These are phyloP conservation scores for Hygrocybe coccinea DNA, from an alignment of 768 basidiomycete species.

Conservation along the genomic window DNA sequence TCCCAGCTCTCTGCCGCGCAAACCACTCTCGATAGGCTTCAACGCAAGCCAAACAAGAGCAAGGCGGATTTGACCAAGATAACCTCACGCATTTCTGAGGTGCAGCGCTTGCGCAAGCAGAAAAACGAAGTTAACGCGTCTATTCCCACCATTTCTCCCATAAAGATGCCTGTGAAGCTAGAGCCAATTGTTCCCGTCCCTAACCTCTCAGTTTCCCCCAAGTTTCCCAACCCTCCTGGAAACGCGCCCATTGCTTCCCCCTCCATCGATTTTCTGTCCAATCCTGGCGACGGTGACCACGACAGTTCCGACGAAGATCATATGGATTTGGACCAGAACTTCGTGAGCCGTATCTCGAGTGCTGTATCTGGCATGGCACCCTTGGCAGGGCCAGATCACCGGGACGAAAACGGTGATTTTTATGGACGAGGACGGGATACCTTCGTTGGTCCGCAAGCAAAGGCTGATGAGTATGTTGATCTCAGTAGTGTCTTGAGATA, in stretches of 20 bases:
- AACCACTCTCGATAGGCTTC: slow-evolving; percentile 6
- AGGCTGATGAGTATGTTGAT: slow-evolving; percentile 45
- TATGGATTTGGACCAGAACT: too few relatives aligned
- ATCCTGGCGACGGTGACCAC: too few relatives aligned
- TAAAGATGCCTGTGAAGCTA: neutral
- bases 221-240: too few relatives aligned
- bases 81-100: slow-evolving; percentile 6
- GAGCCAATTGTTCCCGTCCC: neutral
- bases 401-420: slow-evolving; percentile 44
- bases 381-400: slow-evolving; percentile 24
- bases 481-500: neutral
- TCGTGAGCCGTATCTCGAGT: neutral
- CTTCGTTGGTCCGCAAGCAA: slow-evolving; percentile 43
- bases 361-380: slow-evolving; percentile 25
- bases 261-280: too few relatives aligned
- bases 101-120: slow-evolving; percentile 9
- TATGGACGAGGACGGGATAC: slow-evolving; percentile 43
- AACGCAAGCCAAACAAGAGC: slow-evolving; percentile 15
- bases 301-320: too few relatives aligned
- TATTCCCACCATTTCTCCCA: slow-evolving; percentile 14
- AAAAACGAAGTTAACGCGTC: slow-evolving; percentile 17
- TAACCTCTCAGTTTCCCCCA: too few relatives aligned
- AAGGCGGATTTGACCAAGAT: slow-evolving; percentile 21
- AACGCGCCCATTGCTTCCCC: too few relatives aligned
- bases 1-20: slow-evolving; percentile 5